A percentile compares a stretch with the other conserved stretches of the same genome.
Evolutionary conservation across 1,284 basidiomycete species (phyloP).

Genomic region (Termitomyces sp.): DNA sequence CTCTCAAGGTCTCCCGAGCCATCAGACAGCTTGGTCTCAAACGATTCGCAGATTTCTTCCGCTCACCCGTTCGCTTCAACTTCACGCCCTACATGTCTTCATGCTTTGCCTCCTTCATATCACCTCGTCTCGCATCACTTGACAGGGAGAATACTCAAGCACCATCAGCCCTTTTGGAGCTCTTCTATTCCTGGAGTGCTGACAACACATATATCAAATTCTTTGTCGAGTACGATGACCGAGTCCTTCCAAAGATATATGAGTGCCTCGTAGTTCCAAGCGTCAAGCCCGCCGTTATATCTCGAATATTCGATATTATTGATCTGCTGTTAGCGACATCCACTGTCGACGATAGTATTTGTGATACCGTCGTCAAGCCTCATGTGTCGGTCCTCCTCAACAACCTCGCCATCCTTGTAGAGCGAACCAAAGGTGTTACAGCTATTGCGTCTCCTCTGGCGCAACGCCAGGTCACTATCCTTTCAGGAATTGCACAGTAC

Average conservation of each 20-base stretch:
- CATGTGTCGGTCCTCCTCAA: conserved; percentile 74
- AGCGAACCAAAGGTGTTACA: conserved; percentile 53
- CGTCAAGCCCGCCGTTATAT: conserved; percentile 84
- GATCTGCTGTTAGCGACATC: conserved; percentile 68
- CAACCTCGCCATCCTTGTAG: conserved; percentile 71
- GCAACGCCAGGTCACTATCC: conserved; percentile 78
- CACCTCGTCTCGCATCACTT: conserved; percentile 74
- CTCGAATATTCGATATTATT: conserved; percentile 82
- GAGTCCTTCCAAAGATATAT: conserved; percentile 75
- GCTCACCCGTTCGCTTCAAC: conserved; percentile 65
- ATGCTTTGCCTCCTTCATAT: conserved; percentile 73
- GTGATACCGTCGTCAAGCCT: conserved; percentile 63
- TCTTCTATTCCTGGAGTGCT: conserved; percentile 79
- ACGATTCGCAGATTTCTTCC: conserved; percentile 87
- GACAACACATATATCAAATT: conserved; percentile 54
- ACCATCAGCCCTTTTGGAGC: conserved; percentile 84
- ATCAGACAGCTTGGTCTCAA: conserved; percentile 84
- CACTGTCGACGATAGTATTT: conserved; percentile 44
- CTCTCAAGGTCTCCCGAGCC: conserved; percentile 47
- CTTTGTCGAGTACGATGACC: conserved; percentile 68
- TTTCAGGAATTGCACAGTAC: conserved; percentile 78
- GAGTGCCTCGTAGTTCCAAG: conserved; percentile 77
- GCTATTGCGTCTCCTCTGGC: conserved; percentile 67
- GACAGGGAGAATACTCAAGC: conserved; percentile 89
- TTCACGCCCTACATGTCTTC: conserved; percentile 68